These are phyloP conservation scores for Fusarium stilboides DNA, from an alignment of 2,329 filamentous ascomycete species.

Conservation along the genomic window DNA sequence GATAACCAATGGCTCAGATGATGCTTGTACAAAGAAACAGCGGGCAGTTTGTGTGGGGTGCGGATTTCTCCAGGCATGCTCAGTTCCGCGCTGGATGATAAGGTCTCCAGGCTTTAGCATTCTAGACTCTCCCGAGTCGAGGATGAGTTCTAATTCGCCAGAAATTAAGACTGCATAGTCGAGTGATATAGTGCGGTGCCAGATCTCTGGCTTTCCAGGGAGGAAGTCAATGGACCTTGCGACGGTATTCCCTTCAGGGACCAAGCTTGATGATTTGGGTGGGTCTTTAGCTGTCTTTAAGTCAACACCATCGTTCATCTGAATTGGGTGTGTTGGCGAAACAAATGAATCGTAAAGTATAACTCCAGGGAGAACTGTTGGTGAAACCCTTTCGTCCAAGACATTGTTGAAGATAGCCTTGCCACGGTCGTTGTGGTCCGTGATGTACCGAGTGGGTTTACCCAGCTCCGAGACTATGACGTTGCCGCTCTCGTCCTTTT, in stretches of 20 bases:
- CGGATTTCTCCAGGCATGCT: conserved; percentile 1
- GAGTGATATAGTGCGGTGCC: not conserved
- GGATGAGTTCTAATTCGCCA: not conserved
- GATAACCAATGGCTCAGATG: not conserved
- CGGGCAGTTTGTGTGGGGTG: not conserved
- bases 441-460: not conserved
- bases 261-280: not conserved
- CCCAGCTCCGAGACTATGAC: not conserved
- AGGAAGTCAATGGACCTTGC: conserved; percentile 1
- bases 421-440: conserved; percentile 1
- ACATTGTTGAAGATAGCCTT: not conserved
- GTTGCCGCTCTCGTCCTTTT: not conserved
- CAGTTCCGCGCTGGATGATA: not conserved
- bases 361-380: not conserved
- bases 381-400: not conserved
- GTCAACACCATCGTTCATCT: not conserved
- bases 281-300: not conserved
- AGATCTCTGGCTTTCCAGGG: not conserved
- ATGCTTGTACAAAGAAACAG: not conserved
- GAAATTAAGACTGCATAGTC: conserved; percentile 1
- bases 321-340: not conserved
- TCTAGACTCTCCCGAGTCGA: not conserved
- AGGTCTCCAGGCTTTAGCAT: not conserved
- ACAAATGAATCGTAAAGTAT: not conserved
- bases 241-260: not conserved